Evolutionary conservation across 2,329 filamentous ascomycete genomes (phyloP), one percentile per base, ranked within the genome.

Genomic region (Trichoderma sp.): DNA sequence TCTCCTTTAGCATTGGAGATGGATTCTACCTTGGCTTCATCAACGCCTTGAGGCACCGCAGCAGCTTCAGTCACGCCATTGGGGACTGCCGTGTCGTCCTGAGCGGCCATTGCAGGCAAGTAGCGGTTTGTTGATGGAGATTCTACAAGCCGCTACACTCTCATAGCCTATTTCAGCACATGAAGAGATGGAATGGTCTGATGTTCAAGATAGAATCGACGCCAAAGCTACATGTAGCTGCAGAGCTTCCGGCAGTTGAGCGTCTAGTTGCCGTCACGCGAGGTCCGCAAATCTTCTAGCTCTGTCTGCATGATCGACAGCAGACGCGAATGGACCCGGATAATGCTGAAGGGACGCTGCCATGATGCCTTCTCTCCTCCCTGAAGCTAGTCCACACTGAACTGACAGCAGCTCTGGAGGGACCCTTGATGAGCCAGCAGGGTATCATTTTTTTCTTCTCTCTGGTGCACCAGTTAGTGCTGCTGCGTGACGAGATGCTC

Each of bases 21-120:
- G 9, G 28, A 47, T 15, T 53, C 56, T 32, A 36, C 39, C 56
- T 32, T 32, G 5, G 56, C 28, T 11, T 69, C 66, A 34, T 51
- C 61, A 21, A 30, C 30, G 47, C 14, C 39, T 21, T 15, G 57
- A 53, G 67, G 26, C 18, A 43, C 39, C n/a, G 26, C 30, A 2
- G 15, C 57, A 24, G n/a, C 56, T 32, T 51, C 66, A 34, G 56
- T 61, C 56, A 39, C 26, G n/a, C 56, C 68, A 63, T 56, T 53
- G 39, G 61, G 5, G 51, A 24, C 34, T 64, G 43, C 43, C 4
- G 68, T 4, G 7, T 58, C 43, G 47, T 64, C 32, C 43, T 71
- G 68, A 71, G 68, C 47, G 5, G 60, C 60, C 68, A 71, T 71
- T 64, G 9, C 67, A 21, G 56, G 15, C 39, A 30, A 58, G 67